Evolutionary conservation across 2,329 filamentous ascomycete species (phyloP).

Genomic region (Neonectria punicea): DNA sequence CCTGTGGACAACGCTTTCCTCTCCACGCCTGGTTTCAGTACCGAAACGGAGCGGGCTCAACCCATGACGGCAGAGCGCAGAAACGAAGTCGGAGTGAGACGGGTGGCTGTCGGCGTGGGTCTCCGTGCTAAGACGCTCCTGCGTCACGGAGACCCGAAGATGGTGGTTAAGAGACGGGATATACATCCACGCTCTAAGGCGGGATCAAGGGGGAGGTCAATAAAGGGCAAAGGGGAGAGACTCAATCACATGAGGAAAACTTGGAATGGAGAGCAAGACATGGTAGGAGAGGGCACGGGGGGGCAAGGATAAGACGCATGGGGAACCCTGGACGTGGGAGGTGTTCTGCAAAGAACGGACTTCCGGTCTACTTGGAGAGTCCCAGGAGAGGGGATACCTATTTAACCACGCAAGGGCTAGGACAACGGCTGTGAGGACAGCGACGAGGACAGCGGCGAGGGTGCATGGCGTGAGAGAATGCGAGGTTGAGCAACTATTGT

Average conservation of each 20-base stretch:
- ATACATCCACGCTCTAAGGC: constrained; percentile 43
- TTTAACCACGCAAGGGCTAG: constrained; percentile 32
- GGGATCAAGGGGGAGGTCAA: constrained; percentile 11
- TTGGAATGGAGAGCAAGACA: constrained; percentile 24
- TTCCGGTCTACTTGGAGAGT: constrained; percentile 23
- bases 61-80: constrained; percentile 12
- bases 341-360: constrained; percentile 23
- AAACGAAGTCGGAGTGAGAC: neutral
- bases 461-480: constrained; percentile 31
- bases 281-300: neutral
- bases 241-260: constrained; percentile 28
- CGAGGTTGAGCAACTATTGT: constrained; percentile 25
- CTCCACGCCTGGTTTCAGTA: neutral
- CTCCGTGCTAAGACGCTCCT: constrained; percentile 12
- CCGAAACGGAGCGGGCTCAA: constrained; percentile 18
- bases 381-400: constrained; percentile 30
- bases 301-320: neutral
- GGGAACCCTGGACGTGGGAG: constrained; percentile 20
- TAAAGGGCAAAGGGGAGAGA: neutral
- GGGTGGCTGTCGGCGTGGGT: constrained; percentile 27
- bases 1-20: constrained; percentile 10
- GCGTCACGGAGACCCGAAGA: constrained; percentile 25
- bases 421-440: constrained; percentile 7
- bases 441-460: constrained; percentile 3
- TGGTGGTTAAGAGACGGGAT: constrained; percentile 38